phyloP scores from a whole-genome alignment of 495 filamentous ascomycete species.

The Tuber brumale region DNA sequence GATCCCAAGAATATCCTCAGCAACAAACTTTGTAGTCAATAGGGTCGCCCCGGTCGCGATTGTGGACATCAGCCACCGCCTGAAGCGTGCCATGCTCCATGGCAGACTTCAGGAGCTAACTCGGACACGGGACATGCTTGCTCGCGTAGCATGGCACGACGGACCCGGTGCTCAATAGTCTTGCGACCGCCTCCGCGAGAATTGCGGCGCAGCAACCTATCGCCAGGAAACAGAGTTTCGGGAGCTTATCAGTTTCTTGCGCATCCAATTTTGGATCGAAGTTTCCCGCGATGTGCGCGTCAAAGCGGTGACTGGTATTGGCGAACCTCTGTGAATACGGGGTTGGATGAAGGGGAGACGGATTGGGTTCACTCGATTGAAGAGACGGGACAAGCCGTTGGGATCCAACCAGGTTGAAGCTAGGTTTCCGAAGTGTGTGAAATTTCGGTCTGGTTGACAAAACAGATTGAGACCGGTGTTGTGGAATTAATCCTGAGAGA shows the following conservation, averaged over 20 bases:
- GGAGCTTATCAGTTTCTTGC: slow-evolving; percentile 12
- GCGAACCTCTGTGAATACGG: slow-evolving; percentile 52
- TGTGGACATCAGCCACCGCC: slow-evolving; percentile 88
- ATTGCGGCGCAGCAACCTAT: slow-evolving; percentile 95
- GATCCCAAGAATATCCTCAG: slow-evolving; percentile 79
- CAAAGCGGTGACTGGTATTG: slow-evolving; percentile 40
- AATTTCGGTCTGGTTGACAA: slow-evolving; percentile 78
- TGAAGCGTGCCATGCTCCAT: slow-evolving; percentile 71
- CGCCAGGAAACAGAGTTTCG: slow-evolving; percentile 66
- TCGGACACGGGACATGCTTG: slow-evolving; percentile 70
- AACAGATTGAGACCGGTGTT: slow-evolving; percentile 47
- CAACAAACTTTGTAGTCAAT: slow-evolving; percentile 86
- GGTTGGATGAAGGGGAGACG: slow-evolving; percentile 81
- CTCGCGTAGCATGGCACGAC: slow-evolving; percentile 85
- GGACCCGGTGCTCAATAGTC: slow-evolving; percentile 56
- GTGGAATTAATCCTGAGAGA: too few relatives aligned
- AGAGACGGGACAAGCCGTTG: slow-evolving; percentile 79
- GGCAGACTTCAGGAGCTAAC: slow-evolving; percentile 61
- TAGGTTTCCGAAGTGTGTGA: slow-evolving; percentile 89
- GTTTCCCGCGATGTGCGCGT: slow-evolving; percentile 6
- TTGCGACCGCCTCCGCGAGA: slow-evolving; percentile 84
- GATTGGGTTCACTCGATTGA: slow-evolving; percentile 96
- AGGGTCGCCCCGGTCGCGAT: slow-evolving; percentile 85
- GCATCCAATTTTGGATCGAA: slow-evolving; percentile 36
- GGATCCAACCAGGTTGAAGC: slow-evolving; percentile 97